Evolutionary conservation across 345 rosid species (phyloP).

Genomic region (Gossypium raimondii): DNA sequence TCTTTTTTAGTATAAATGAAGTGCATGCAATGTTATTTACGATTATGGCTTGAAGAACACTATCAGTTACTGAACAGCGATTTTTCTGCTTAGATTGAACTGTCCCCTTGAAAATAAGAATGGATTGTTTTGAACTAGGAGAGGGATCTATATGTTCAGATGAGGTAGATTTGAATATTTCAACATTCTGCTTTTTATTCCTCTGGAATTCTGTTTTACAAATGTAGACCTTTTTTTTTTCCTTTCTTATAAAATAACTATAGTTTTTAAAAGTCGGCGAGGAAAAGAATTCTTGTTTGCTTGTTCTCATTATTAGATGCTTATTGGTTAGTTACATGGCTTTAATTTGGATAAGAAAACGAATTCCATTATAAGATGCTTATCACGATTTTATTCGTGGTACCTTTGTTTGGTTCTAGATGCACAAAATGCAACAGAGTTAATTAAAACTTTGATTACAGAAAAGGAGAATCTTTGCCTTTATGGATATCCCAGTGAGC

Average conservation of each 20-base stretch:
- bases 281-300: background rate
- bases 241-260: background rate
- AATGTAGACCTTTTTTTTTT: background rate
- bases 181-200: background rate
- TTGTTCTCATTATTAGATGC: background rate
- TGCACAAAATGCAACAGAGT: background rate
- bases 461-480: slow-evolving; percentile 89
- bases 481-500: slow-evolving; percentile 74
- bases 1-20: background rate
- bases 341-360: background rate
- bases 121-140: background rate
- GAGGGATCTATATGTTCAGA: background rate
- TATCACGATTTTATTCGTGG: background rate
- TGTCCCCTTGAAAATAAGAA: background rate
- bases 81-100: background rate
- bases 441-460: slow-evolving; percentile 21
- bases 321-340: background rate
- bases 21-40: slow-evolving; percentile 2
- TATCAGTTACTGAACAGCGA: background rate
- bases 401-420: background rate
- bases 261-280: background rate
- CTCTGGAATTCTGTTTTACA: background rate
- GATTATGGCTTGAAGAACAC: background rate
- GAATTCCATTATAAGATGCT: background rate
- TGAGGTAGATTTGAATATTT: background rate